Conservation (phyloP, 2,329 filamentous ascomycete genomes). For the Pseudonectria foliicola region DNA sequence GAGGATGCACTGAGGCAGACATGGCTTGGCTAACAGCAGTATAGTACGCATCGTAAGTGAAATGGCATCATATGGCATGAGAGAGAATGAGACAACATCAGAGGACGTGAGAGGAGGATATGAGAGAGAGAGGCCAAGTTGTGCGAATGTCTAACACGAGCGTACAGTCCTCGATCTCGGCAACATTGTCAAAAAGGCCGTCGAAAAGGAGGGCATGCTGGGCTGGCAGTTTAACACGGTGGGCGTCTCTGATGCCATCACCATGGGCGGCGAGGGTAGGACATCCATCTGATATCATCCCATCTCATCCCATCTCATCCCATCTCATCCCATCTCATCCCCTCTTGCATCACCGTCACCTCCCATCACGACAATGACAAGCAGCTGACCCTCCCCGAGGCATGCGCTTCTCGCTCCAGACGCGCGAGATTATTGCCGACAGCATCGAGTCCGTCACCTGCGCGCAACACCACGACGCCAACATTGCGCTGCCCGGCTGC, state of each 20-base stretch:
- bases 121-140: too few species aligned
- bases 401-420: slow-evolving; percentile 90
- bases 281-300: not conserved
- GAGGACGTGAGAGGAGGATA: too few species aligned
- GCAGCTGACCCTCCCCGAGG: slow-evolving; percentile 46
- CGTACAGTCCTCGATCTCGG: slow-evolving; percentile 79
- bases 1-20: not conserved
- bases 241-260: slow-evolving; percentile 83
- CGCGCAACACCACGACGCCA: slow-evolving; percentile 87
- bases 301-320: not conserved
- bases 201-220: slow-evolving; percentile 78
- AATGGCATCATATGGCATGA: too few species aligned
- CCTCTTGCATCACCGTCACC: too few species aligned
- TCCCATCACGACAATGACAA: not conserved
- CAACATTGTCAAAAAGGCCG: slow-evolving; percentile 75
- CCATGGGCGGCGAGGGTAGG: slow-evolving; percentile 84
- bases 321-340: not conserved
- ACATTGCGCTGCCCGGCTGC: slow-evolving; percentile 86
- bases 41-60: slow-evolving; percentile 36
- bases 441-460: slow-evolving; percentile 90
- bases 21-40: not conserved
- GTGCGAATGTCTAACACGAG: slow-evolving; percentile 11
- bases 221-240: slow-evolving; percentile 94
- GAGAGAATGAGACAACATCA: too few species aligned
- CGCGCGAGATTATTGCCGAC: slow-evolving; percentile 87